Percentiles rank a stretch among this genome's conserved stretches.
These are phyloP conservation scores for Kwoniella mangroviensis DNA, from an alignment of 768 basidiomycete genomes.

Conservation along the genomic window DNA sequence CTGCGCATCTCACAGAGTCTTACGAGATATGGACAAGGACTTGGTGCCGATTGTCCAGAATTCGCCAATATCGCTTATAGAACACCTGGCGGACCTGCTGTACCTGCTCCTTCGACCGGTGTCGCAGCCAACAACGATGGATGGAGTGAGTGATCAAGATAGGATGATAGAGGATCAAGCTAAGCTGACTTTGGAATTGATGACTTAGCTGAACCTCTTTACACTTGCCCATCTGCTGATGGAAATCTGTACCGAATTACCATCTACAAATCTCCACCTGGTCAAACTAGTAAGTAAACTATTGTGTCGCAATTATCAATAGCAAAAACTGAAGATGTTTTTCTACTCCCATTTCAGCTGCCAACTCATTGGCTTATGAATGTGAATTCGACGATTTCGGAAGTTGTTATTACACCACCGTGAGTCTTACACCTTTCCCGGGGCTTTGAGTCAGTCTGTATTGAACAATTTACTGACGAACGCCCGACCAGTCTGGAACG, in stretches of 20 bases:
- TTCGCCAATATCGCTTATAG: background rate
- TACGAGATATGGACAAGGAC: background rate
- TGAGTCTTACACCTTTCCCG: background rate
- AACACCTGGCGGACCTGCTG: background rate
- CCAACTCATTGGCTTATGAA: background rate
- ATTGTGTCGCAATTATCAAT: background rate
- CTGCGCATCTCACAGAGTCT: background rate
- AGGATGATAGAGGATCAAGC: background rate
- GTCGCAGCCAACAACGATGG: background rate
- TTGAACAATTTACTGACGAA: too few species aligned
- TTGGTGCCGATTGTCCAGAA: background rate
- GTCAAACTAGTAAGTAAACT: background rate
- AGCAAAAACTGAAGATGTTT: background rate
- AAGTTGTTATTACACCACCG: background rate
- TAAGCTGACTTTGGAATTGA: background rate
- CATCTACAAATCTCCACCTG: background rate
- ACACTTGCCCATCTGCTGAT: background rate
- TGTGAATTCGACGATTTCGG: background rate
- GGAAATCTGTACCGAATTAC: background rate
- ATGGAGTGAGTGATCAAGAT: background rate
- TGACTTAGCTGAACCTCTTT: background rate
- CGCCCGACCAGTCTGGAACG: background rate
- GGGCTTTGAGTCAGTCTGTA: too few species aligned
- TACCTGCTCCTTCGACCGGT: background rate
- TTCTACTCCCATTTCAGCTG: background rate